A percentile compares a stretch with the other conserved stretches of the same genome.
These are phyloP conservation scores for Solanum sparsipilum DNA, from an alignment of 257 asterid genomes.

Conservation along the genomic window DNA sequence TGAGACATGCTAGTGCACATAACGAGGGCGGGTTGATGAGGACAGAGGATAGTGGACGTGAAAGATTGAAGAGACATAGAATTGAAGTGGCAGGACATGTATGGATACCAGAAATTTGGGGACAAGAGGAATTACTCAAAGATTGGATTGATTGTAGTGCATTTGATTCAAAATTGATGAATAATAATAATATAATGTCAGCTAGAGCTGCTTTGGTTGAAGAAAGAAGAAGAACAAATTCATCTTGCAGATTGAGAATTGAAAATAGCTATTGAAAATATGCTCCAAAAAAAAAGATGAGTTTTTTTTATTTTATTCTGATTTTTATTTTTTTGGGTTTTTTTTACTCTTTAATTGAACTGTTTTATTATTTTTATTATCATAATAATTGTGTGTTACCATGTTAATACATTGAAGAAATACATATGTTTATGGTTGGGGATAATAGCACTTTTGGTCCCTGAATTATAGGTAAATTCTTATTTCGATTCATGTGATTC, in stretches of 20 bases:
- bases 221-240: slow-evolving; percentile 29
- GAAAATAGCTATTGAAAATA: slow-evolving; percentile 20
- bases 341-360: neutral
- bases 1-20: neutral
- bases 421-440: neutral
- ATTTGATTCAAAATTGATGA: slow-evolving; percentile 48
- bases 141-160: slow-evolving; percentile 72
- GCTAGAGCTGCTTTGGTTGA: slow-evolving; percentile 63
- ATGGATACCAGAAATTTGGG: slow-evolving; percentile 94
- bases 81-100: slow-evolving; percentile 74
- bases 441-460: neutral
- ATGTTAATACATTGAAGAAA: neutral
- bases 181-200: slow-evolving; percentile 31
- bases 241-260: slow-evolving; percentile 20
- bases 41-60: slow-evolving; percentile 34
- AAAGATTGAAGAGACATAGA: slow-evolving; percentile 73
- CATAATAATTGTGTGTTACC: neutral
- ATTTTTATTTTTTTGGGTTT: neutral
- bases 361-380: neutral
- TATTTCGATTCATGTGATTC: neutral
- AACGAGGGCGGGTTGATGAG: neutral
- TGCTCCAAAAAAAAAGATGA: neutral
- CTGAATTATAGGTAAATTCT: neutral
- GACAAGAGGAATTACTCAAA: slow-evolving; percentile 60
- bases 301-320: too few species aligned